Conservation (phyloP, 805 yeast genomes). For the Saccharomycopsis selenospora region DNA sequence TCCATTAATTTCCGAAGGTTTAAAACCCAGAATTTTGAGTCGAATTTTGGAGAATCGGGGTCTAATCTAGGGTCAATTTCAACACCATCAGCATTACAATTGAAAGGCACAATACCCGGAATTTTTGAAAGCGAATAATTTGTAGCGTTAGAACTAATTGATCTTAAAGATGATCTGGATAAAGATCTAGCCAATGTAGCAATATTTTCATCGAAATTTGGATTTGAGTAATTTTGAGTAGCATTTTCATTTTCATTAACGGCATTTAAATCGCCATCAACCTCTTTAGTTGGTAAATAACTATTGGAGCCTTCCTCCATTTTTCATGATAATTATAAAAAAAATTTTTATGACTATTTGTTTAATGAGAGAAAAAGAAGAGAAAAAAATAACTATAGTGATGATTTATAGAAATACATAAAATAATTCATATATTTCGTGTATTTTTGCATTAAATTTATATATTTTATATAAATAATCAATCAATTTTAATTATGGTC, state of each 20-base stretch:
- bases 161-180: constrained; percentile 21
- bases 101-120: constrained; percentile 35
- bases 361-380: no score
- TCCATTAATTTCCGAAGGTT: constrained; percentile 46
- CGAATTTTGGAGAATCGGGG: constrained; percentile 51
- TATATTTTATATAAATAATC: no score
- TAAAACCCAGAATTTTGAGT: constrained; percentile 55
- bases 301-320: neutral
- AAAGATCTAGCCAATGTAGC: constrained; percentile 36
- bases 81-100: constrained; percentile 22
- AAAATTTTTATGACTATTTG: no score
- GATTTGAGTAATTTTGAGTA: neutral
- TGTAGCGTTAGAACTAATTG: constrained; percentile 27
- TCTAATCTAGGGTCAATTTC: constrained; percentile 39
- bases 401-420: no score
- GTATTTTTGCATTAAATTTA: no score
- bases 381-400: no score
- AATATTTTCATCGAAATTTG: constrained; percentile 28
- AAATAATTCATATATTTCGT: no score
- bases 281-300: no score
- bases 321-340: no score
- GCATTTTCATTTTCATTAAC: neutral
- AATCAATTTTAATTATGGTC: no score
- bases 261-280: no score
- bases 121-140: constrained; percentile 46